A percentile compares a stretch with the other conserved stretches of the same genome.
phyloP scores from a whole-genome alignment of 768 basidiomycete species.

The Suillus discolor region DNA sequence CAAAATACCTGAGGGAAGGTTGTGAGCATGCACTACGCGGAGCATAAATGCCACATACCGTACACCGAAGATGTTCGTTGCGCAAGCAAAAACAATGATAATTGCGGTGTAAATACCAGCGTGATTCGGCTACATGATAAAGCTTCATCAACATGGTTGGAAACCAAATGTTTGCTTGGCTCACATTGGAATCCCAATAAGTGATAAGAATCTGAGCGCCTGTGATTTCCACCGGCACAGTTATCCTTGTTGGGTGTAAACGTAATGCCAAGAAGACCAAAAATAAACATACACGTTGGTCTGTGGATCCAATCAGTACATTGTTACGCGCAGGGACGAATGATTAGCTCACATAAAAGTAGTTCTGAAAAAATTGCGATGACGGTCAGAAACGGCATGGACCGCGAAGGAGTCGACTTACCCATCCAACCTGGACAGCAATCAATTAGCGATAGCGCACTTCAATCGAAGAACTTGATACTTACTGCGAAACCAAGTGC shows the following conservation, averaged over 20 bases:
- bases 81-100: conserved; percentile 56
- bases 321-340: conserved; percentile 31
- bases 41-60: conserved; percentile 35
- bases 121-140: conserved; percentile 43
- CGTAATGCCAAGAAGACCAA: background rate
- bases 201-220: conserved; percentile 69
- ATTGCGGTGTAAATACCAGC: conserved; percentile 59
- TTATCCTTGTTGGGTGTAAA: conserved; percentile 41
- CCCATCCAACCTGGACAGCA: conserved; percentile 28
- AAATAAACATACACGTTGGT: conserved; percentile 11
- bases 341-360: conserved; percentile 51
- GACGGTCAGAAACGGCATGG: background rate
- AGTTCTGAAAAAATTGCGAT: conserved; percentile 40
- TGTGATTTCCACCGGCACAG: conserved; percentile 73
- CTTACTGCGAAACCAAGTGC: conserved; percentile 61
- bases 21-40: background rate
- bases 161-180: conserved; percentile 15
- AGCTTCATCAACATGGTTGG: background rate
- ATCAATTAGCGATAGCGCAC: background rate
- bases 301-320: background rate
- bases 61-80: conserved; percentile 74
- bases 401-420: conserved; percentile 35
- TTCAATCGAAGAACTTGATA: conserved; percentile 13
- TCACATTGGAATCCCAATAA: conserved; percentile 70
- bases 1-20: conserved; percentile 49